Base-by-base conservation (phyloP, 2,329 filamentous ascomycete genomes). In the Diaporthe ampelina region DNA sequence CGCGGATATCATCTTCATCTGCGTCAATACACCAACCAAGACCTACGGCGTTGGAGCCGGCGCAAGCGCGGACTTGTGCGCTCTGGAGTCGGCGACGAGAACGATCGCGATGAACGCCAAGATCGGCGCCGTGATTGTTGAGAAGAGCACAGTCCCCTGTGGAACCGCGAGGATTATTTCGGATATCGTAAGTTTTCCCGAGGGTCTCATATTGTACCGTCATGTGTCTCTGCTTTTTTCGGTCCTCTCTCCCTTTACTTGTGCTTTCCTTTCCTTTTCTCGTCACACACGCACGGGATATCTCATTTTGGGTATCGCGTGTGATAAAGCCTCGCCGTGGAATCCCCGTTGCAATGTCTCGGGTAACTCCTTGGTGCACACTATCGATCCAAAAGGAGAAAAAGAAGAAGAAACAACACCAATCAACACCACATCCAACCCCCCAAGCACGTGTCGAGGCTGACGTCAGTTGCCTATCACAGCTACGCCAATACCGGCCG, bases 1-100 rank as follows among this genome's bases (percentile, higher is more conserved):
- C 56, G 90, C 91, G 2, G 89, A 92, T 76, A 83, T 92, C 59
- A 85, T 92, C 74, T 87, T 92, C 77, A 85, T 92, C 58, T 87
- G 88, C n/a, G 91, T 92, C 76, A 91, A 92, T 77, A 92, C 91
- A 0, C 90, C 90, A 1, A 92, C 91, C 4, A 92, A 92, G 80
- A 85, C 80, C 11, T 85, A 85, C 54, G 90, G 90, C 7, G 79
- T 88, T 10, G 91, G 90, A 8, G 87, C 88, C 2, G 90, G 90
- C 0, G 84, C 84, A 74, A 90, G 90, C 1, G 88, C 89, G 9
- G 89, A 92, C 77, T 83, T 92, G 72, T 85, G 85, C 24, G 88
- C 87, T 10, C 81, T 92, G 4, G 90, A 92, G 78, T 84, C 84
- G 48, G 90, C 89, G 0, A 86, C 87, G 8, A 83, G 86, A 65